These are phyloP conservation scores for Lepidium campestre DNA, from an alignment of 441 rosid genomes.

Conservation along the genomic window DNA sequence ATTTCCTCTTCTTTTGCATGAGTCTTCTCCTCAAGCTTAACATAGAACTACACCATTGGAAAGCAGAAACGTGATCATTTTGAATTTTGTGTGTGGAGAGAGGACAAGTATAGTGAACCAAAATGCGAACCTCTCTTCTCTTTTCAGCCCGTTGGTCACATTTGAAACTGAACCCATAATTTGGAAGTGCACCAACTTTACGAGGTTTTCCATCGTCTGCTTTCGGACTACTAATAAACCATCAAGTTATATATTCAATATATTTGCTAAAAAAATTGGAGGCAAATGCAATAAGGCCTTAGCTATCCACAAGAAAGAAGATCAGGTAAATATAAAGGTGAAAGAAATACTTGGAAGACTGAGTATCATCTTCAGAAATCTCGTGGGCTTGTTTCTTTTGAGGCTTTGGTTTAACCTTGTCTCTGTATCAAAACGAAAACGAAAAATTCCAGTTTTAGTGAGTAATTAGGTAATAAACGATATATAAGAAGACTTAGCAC, in stretches of 20 bases:
- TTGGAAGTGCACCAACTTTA: conserved; percentile 75
- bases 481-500: not conserved
- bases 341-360: conserved; percentile 67
- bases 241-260: conserved; percentile 34
- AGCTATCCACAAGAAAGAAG: conserved; percentile 7
- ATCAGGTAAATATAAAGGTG: conserved; percentile 6
- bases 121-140: conserved; percentile 78
- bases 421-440: conserved; percentile 51
- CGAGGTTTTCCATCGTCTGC: conserved; percentile 62
- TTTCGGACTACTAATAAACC: conserved; percentile 50
- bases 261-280: not conserved
- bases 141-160: conserved; percentile 98
- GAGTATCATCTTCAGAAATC: conserved; percentile 56
- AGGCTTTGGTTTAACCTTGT: conserved; percentile 50
- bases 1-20: conserved; percentile 83
- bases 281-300: conserved; percentile 10
- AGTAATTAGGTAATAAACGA: not conserved
- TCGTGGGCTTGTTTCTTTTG: conserved; percentile 46
- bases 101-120: not conserved
- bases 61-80: not conserved
- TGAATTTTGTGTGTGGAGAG: not conserved
- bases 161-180: conserved; percentile 91
- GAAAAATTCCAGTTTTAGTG: not conserved
- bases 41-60: conserved; percentile 56
- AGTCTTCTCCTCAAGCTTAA: conserved; percentile 93